Conservation (phyloP, 1,284 basidiomycete species). For the Hymenochaete sp. region DNA sequence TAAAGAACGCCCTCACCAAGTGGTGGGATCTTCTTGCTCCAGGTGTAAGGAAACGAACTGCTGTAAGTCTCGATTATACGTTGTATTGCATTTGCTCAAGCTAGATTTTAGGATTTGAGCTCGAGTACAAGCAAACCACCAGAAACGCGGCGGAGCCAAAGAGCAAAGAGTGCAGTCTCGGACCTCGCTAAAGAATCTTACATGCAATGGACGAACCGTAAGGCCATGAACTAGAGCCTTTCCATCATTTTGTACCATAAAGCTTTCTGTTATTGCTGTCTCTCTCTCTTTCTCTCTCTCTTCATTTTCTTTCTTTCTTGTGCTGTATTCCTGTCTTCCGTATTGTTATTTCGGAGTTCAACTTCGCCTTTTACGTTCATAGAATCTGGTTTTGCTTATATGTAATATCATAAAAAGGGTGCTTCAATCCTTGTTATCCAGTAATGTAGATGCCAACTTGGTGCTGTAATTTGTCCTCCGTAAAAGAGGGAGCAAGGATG, state of each 20-base stretch:
- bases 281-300: neutral
- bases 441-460: too few relatives aligned
- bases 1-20: constrained; percentile 72
- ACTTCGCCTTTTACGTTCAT: too few relatives aligned
- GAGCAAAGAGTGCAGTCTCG: constrained; percentile 51
- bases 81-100: constrained; percentile 1
- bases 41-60: constrained; percentile 67
- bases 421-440: too few relatives aligned
- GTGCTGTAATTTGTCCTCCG: too few relatives aligned
- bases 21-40: constrained; percentile 83
- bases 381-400: too few relatives aligned
- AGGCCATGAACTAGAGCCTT: constrained; percentile 36
- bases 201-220: constrained; percentile 76
- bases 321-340: neutral
- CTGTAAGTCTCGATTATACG: constrained; percentile 39
- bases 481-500: too few relatives aligned
- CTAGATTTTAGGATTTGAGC: constrained; percentile 49
- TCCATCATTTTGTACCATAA: neutral
- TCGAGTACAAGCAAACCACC: constrained; percentile 58
- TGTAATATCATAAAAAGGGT: too few relatives aligned
- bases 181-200: constrained; percentile 70
- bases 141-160: constrained; percentile 68
- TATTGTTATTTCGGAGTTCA: too few relatives aligned
- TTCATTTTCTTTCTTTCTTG: constrained; percentile 6
- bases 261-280: neutral